phyloP scores from a whole-genome alignment of 106 monocot genomes.

The Ottelia alismoides region DNA sequence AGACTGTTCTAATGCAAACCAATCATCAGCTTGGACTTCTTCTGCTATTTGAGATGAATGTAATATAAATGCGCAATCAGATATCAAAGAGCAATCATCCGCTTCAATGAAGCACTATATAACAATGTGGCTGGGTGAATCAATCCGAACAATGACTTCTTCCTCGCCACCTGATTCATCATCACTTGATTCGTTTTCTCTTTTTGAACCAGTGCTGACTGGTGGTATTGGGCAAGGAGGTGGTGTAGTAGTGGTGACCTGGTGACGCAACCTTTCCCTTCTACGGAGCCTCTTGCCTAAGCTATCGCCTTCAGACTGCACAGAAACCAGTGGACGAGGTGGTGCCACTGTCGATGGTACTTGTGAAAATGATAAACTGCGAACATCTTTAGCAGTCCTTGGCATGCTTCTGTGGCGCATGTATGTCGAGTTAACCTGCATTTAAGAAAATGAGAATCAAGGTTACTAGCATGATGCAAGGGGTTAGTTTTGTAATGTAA shows the following conservation, averaged over 20 bases:
- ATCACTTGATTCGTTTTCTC: constrained; percentile 50
- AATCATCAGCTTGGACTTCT: background rate
- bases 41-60: background rate
- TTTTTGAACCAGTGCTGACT: constrained; percentile 13
- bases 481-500: too few species aligned
- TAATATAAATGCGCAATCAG: background rate
- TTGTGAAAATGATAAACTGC: constrained; percentile 41
- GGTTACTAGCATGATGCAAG: background rate
- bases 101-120: too few species aligned
- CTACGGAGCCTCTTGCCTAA: constrained; percentile 15
- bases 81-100: background rate
- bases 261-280: too few species aligned
- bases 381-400: constrained; percentile 10
- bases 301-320: constrained; percentile 58
- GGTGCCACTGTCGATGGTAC: constrained; percentile 25
- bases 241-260: too few species aligned
- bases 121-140: constrained; percentile 64
- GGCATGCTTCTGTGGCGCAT: constrained; percentile 13
- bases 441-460: background rate
- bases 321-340: constrained; percentile 25
- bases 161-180: constrained; percentile 64
- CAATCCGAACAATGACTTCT: constrained; percentile 65
- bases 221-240: constrained; percentile 7
- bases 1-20: too few species aligned
- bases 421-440: constrained; percentile 35